phyloP scores from a whole-genome alignment of 2,329 filamentous ascomycete species.

The Cladosporium colombiae region DNA sequence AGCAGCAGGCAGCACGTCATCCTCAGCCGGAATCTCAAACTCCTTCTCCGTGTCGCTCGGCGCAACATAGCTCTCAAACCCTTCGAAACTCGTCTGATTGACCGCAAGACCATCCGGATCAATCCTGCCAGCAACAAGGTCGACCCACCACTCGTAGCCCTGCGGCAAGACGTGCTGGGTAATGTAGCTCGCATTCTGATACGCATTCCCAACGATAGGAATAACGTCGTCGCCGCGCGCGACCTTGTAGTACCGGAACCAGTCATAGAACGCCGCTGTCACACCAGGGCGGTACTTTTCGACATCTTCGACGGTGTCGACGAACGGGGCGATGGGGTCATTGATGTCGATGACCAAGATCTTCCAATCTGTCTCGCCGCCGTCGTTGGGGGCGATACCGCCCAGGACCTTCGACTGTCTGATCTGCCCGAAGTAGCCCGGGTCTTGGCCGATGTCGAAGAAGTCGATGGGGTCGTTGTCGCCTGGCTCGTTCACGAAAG shows the following conservation, averaged over 20 bases:
- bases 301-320: constrained; percentile 98
- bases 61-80: constrained; percentile 18
- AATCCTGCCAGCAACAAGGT: constrained; percentile 83
- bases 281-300: constrained; percentile 97
- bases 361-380: constrained; percentile 99
- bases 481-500: constrained; percentile 99
- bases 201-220: constrained; percentile 99
- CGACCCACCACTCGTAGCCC: constrained; percentile 96
- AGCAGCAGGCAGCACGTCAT: constrained; percentile 12
- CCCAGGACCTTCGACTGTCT: constrained; percentile 99
- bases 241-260: constrained; percentile 99
- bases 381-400: constrained; percentile 97
- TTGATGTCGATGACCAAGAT: constrained; percentile 99
- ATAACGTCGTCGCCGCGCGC: constrained; percentile 99
- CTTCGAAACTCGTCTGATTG: constrained; percentile 40
- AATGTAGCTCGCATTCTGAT: constrained; percentile 99
- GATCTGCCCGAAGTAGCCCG: constrained; percentile 92
- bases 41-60: constrained; percentile 9
- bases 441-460: constrained; percentile 98
- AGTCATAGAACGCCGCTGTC: constrained; percentile 96
- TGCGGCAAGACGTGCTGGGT: constrained; percentile 93
- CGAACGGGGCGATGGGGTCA: constrained; percentile 91
- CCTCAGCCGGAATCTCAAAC: constrained; percentile 17
- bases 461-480: constrained; percentile 99
- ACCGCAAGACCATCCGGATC: constrained; percentile 11